These are phyloP conservation scores for Leavenworthia alabamica DNA, from an alignment of 345 rosid species.

Conservation along the genomic window DNA sequence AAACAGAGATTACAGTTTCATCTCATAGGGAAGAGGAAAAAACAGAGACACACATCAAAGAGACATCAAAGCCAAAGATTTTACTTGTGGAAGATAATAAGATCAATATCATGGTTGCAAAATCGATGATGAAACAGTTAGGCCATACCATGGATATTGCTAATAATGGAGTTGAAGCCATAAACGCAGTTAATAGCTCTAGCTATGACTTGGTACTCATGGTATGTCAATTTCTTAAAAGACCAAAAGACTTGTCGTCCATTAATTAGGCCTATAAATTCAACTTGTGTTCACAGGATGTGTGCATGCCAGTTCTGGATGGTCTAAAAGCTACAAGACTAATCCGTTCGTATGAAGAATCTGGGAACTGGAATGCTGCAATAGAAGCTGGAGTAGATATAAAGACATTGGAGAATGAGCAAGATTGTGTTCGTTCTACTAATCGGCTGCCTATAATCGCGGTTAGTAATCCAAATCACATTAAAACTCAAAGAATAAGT, in stretches of 20 bases:
- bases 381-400: slow-evolving; percentile 57
- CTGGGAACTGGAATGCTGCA: slow-evolving; percentile 84
- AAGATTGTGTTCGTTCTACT: neutral
- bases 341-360: slow-evolving; percentile 78
- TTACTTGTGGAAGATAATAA: slow-evolving; percentile 96
- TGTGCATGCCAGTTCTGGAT: slow-evolving; percentile 91
- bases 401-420: slow-evolving; percentile 2
- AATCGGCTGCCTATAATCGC: slow-evolving; percentile 75
- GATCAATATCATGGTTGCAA: slow-evolving; percentile 79
- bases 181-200: slow-evolving; percentile 45
- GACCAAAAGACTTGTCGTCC: neutral
- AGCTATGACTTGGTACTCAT: slow-evolving; percentile 69
- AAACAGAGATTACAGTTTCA: slow-evolving; percentile 30
- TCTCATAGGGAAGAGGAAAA: slow-evolving; percentile 35
- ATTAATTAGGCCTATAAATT: neutral
- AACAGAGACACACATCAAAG: slow-evolving; percentile 17
- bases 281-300: slow-evolving; percentile 52
- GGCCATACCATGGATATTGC: slow-evolving; percentile 74
- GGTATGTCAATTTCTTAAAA: slow-evolving; percentile 52
- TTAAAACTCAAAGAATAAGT: neutral
- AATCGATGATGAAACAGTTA: slow-evolving; percentile 80
- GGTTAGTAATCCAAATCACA: slow-evolving; percentile 36
- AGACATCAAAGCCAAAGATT: slow-evolving; percentile 59
- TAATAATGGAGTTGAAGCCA: slow-evolving; percentile 80
- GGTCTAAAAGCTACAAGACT: slow-evolving; percentile 90